Conservation (phyloP, 129 eudicot genomes). For the Flaveria sonorensis region DNA sequence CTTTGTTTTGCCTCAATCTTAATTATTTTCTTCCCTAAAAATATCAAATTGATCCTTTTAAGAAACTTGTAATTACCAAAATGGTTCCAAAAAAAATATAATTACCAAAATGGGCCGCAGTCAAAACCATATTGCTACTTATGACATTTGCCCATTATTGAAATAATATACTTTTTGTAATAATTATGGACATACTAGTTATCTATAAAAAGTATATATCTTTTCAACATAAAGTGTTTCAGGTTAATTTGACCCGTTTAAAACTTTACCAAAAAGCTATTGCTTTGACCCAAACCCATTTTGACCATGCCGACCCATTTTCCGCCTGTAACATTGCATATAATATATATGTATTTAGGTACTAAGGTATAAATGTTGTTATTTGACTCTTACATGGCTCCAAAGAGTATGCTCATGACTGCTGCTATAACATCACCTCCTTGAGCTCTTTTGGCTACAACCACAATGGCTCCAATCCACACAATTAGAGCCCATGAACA, state of each 20-base stretch:
- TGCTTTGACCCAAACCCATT: not conserved
- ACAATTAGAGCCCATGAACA: constrained; percentile 90
- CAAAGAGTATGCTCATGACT: constrained; percentile 85
- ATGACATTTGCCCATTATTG: too few species aligned
- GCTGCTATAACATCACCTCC: constrained; percentile 93
- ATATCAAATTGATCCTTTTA: too few species aligned
- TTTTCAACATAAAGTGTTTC: not conserved
- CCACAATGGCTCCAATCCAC: constrained; percentile 85
- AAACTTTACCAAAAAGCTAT: not conserved
- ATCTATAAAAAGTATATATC: not conserved
- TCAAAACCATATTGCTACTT: too few species aligned
- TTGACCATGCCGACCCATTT: not conserved
- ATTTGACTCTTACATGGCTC: constrained; percentile 71
- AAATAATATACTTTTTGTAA: too few species aligned
- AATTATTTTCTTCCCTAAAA: too few species aligned
- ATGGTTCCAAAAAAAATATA: too few species aligned
- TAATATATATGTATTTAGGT: not conserved
- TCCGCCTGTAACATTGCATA: not conserved
- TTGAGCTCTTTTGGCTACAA: constrained; percentile 57
- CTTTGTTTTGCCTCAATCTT: too few species aligned
- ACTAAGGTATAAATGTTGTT: not conserved
- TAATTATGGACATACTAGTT: not conserved
- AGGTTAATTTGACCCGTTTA: not conserved
- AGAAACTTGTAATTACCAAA: too few species aligned
- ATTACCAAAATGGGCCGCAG: not conserved